Evolutionary conservation across 2,329 filamentous ascomycete genomes (phyloP).

Genomic region (Mycosphaerella sp.): DNA sequence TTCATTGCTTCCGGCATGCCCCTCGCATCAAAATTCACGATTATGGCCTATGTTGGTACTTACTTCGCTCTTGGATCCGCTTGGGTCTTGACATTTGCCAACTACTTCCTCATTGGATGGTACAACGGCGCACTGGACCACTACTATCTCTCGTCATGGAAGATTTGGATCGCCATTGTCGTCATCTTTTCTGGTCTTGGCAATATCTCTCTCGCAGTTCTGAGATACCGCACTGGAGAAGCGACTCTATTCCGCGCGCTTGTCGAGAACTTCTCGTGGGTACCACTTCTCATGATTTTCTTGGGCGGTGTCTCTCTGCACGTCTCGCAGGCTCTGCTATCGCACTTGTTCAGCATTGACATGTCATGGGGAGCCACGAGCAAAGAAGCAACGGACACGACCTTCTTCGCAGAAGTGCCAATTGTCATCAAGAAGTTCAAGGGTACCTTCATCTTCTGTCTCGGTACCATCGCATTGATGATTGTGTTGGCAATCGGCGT

Average conservation of each 20-base stretch:
- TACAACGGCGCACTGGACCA: slow-evolving; percentile 71
- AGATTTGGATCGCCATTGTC: slow-evolving; percentile 74
- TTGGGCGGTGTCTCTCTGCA: slow-evolving; percentile 39
- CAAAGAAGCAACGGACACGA: slow-evolving; percentile 53
- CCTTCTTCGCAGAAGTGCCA: slow-evolving; percentile 53
- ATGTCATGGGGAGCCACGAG: slow-evolving; percentile 52
- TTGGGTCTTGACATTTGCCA: slow-evolving; percentile 65
- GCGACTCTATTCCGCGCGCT: slow-evolving; percentile 51
- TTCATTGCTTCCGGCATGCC: slow-evolving; percentile 70
- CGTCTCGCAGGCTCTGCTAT: slow-evolving; percentile 37
- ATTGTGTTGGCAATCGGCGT: slow-evolving; percentile 44
- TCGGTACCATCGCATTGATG: slow-evolving; percentile 44
- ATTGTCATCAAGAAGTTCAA: slow-evolving; percentile 53
- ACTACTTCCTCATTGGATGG: slow-evolving; percentile 73
- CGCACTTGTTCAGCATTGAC: slow-evolving; percentile 38
- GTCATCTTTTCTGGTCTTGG: slow-evolving; percentile 71
- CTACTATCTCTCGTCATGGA: slow-evolving; percentile 73
- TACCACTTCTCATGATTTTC: slow-evolving; percentile 41
- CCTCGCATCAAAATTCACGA: slow-evolving; percentile 68
- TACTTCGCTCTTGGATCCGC: slow-evolving; percentile 74
- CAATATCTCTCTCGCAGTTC: slow-evolving; percentile 64
- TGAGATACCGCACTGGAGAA: slow-evolving; percentile 66
- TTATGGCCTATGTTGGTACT: slow-evolving; percentile 71
- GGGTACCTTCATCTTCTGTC: slow-evolving; percentile 49
- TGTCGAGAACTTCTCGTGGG: slow-evolving; percentile 60